Conservation (phyloP, 306 rosid species). For the Trifolium repens region DNA sequence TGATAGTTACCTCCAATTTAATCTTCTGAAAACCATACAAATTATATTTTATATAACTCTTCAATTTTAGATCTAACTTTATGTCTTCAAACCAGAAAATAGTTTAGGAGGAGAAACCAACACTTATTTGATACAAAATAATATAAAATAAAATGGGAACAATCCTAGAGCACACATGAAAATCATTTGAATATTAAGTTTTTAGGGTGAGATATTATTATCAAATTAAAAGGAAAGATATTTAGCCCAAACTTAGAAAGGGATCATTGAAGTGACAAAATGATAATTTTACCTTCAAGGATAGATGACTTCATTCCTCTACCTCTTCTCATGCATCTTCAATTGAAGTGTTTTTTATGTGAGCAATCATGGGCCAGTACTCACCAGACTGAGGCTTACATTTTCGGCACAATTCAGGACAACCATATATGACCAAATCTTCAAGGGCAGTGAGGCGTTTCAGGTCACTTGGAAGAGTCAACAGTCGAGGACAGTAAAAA, state of each 20-base stretch:
- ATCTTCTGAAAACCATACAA: background rate
- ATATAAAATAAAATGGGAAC: too few species aligned
- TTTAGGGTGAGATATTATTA: background rate
- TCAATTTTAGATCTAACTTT: background rate
- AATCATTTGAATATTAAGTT: too few species aligned
- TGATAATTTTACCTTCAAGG: background rate
- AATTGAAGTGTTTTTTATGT: background rate
- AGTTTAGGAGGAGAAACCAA: background rate
- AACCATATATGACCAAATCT: background rate
- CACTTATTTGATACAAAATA: background rate
- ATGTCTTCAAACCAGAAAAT: too few species aligned
- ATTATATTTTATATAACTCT: too few species aligned
- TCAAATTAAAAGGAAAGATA: background rate
- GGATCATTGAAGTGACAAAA: background rate
- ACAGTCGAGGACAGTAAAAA: background rate
- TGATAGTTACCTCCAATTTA: background rate
- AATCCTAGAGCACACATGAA: too few species aligned
- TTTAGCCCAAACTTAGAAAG: background rate
- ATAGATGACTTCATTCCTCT: background rate
- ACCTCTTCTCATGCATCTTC: background rate
- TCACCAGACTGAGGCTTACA: background rate
- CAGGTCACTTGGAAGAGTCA: background rate
- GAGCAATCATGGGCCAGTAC: constrained; percentile 8
- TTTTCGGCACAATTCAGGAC: background rate
- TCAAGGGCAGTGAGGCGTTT: background rate